Evolutionary conservation across 352 stramenopile species (phyloP).

Genomic region (Phytophthora melonis): DNA sequence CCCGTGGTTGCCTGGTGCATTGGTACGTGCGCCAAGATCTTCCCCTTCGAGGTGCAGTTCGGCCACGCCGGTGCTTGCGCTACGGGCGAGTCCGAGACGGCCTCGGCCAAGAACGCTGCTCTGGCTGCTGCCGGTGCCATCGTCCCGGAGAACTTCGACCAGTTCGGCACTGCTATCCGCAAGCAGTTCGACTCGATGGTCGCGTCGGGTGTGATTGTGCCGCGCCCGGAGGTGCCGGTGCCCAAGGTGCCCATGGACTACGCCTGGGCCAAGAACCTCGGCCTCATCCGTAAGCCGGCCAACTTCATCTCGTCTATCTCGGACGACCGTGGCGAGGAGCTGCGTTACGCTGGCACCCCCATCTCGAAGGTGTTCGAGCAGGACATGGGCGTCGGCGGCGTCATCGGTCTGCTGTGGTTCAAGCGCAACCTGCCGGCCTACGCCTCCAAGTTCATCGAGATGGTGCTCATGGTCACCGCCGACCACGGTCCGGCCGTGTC

Average conservation of each 20-base stretch:
- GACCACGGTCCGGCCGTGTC: slow-evolving; percentile 97
- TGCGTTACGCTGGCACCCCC: slow-evolving; percentile 94
- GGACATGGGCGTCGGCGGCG: slow-evolving; percentile 94
- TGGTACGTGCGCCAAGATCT: slow-evolving; percentile 97
- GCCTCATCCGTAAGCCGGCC: slow-evolving; percentile 96
- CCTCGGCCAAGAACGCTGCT: slow-evolving; percentile 94
- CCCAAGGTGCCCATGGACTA: slow-evolving; percentile 98
- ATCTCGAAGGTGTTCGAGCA: slow-evolving; percentile 96
- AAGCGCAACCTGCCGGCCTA: slow-evolving; percentile 91
- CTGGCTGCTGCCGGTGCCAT: slow-evolving; percentile 91
- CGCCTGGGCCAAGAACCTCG: slow-evolving; percentile 96
- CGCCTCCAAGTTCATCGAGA: slow-evolving; percentile 97
- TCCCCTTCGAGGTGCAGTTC: slow-evolving; percentile 98
- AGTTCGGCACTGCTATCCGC: slow-evolving; percentile 94
- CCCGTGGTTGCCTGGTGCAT: slow-evolving; percentile 98
- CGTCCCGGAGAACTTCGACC: slow-evolving; percentile 95
- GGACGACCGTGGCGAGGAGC: slow-evolving; percentile 97
- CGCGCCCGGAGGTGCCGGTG: slow-evolving; percentile 89
- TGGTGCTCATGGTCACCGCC: slow-evolving; percentile 98
- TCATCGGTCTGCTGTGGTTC: slow-evolving; percentile 97
- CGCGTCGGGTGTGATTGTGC: slow-evolving; percentile 80
- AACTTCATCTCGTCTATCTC: slow-evolving; percentile 99
- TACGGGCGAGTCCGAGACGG: slow-evolving; percentile 94
- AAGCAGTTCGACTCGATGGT: slow-evolving; percentile 92
- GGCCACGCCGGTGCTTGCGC: slow-evolving; percentile 95